Evolutionary conservation across 140 eudicot species (phyloP).

Genomic region (Oenanthe javanica): DNA sequence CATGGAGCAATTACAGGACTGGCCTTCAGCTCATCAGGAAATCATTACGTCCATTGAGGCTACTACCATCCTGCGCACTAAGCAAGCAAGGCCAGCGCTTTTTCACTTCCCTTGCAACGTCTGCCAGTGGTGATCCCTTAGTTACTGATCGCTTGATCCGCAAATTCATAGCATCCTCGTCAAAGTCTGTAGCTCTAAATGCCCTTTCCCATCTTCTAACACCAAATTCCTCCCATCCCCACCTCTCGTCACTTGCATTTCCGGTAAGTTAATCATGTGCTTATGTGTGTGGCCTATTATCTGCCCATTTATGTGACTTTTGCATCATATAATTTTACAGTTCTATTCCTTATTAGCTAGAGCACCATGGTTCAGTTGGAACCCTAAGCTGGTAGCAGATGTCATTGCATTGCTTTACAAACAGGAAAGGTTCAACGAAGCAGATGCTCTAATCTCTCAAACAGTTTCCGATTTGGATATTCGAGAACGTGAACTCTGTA

Average conservation of each 20-base stretch:
- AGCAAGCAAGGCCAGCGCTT: conserved; percentile 67
- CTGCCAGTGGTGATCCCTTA: conserved; percentile 32
- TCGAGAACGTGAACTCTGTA: conserved; percentile 60
- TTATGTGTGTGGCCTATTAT: neutral
- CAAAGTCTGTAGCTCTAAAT: conserved; percentile 59
- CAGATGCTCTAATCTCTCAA: conserved; percentile 40
- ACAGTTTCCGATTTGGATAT: conserved; percentile 28
- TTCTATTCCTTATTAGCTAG: conserved; percentile 46
- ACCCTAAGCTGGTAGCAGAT: conserved; percentile 62
- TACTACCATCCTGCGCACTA: conserved; percentile 21
- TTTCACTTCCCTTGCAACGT: conserved; percentile 46
- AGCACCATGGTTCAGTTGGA: conserved; percentile 79
- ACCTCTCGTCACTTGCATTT: conserved; percentile 55
- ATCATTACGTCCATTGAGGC: conserved; percentile 5
- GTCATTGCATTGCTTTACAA: conserved; percentile 55
- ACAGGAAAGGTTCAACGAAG: conserved; percentile 48
- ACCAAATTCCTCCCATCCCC: conserved; percentile 42
- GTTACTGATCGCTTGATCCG: conserved; percentile 35
- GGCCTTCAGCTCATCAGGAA: conserved; percentile 4
- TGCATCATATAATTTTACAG: conserved; percentile 31
- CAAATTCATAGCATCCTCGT: conserved; percentile 57
- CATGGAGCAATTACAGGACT: conserved; percentile 16
- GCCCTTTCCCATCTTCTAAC: conserved; percentile 62
- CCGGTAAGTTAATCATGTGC: conserved; percentile 35
- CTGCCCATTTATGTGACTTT: neutral